Evolutionary conservation across 2,329 filamentous ascomycete genomes (phyloP).

Genomic region (Verticillium albo-atrum): DNA sequence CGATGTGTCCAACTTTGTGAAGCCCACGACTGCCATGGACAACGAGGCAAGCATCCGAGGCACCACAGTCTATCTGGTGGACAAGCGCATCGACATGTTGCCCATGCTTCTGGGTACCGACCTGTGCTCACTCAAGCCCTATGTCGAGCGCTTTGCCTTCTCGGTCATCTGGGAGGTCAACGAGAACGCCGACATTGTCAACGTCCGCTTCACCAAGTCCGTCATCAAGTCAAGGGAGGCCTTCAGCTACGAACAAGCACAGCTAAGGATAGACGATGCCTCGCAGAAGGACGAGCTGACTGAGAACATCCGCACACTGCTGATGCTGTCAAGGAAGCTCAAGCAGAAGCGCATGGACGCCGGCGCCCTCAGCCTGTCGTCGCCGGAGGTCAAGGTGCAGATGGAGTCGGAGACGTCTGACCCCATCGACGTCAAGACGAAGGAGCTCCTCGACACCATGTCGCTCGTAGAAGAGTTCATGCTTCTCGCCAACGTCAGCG

Average conservation of each 20-base stretch:
- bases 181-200: constrained; percentile 77
- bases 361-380: constrained; percentile 89
- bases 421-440: constrained; percentile 93
- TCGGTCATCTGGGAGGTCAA: constrained; percentile 88
- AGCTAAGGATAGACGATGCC: constrained; percentile 85
- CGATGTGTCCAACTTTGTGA: constrained; percentile 98
- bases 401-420: constrained; percentile 94
- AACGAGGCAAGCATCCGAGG: constrained; percentile 88
- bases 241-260: constrained; percentile 96
- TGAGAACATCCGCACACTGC: constrained; percentile 77
- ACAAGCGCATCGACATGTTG: constrained; percentile 99
- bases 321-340: constrained; percentile 87
- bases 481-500: constrained; percentile 94
- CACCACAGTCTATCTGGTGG: constrained; percentile 94
- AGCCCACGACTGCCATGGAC: constrained; percentile 96
- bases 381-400: constrained; percentile 95
- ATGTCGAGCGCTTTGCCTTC: constrained; percentile 91
- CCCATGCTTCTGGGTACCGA: constrained; percentile 95
- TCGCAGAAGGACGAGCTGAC: constrained; percentile 88
- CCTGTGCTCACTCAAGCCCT: constrained; percentile 92
- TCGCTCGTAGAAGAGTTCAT: constrained; percentile 99
- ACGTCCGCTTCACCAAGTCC: constrained; percentile 88
- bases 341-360: constrained; percentile 95
- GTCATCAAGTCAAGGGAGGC: constrained; percentile 95
- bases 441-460: constrained; percentile 90